A percentile compares a stretch with the other conserved stretches of the same genome.
Conservation (phyloP, 768 basidiomycete genomes). For the Galerina marginata region DNA sequence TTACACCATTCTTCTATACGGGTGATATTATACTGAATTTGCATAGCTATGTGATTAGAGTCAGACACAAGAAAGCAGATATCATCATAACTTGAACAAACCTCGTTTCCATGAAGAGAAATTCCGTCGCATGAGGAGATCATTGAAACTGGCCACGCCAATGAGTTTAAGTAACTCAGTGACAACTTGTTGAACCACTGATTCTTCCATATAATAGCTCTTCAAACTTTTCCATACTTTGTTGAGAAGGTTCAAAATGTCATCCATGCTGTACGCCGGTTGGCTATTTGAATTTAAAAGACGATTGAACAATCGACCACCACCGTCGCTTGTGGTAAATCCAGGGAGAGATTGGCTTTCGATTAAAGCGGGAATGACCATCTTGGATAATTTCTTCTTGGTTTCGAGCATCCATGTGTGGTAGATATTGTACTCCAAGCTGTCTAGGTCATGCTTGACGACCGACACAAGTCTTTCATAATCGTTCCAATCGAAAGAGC, state of each 20-base stretch:
- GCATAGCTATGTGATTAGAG: slow-evolving; percentile 76
- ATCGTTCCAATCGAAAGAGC: slow-evolving; percentile 95
- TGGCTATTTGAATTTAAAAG: slow-evolving; percentile 83
- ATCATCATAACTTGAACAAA: slow-evolving; percentile 39
- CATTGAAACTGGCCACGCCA: slow-evolving; percentile 97
- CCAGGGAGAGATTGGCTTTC: slow-evolving; percentile 98
- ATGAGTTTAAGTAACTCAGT: slow-evolving; percentile 95
- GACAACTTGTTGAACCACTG: slow-evolving; percentile 92
- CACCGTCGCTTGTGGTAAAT: slow-evolving; percentile 94
- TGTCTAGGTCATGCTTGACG: slow-evolving; percentile 98
- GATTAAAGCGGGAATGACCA: slow-evolving; percentile 98
- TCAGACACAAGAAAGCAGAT: not conserved
- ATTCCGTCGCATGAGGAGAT: slow-evolving; percentile 96
- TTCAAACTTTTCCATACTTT: slow-evolving; percentile 98
- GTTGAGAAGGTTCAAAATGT: slow-evolving; percentile 94
- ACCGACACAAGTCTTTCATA: slow-evolving; percentile 97
- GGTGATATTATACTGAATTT: slow-evolving; percentile 99
- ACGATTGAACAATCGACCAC: slow-evolving; percentile 92
- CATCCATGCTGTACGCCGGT: slow-evolving; percentile 98
- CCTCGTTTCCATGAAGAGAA: slow-evolving; percentile 99
- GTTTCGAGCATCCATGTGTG: slow-evolving; percentile 99
- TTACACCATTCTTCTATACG: slow-evolving; percentile 99
- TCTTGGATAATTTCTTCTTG: slow-evolving; percentile 94
- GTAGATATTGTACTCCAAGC: slow-evolving; percentile 99
- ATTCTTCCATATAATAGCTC: slow-evolving; percentile 98